Evolutionary conservation across 805 yeast species (phyloP).

Genomic region (Tetrapisispora pingtungensis): DNA sequence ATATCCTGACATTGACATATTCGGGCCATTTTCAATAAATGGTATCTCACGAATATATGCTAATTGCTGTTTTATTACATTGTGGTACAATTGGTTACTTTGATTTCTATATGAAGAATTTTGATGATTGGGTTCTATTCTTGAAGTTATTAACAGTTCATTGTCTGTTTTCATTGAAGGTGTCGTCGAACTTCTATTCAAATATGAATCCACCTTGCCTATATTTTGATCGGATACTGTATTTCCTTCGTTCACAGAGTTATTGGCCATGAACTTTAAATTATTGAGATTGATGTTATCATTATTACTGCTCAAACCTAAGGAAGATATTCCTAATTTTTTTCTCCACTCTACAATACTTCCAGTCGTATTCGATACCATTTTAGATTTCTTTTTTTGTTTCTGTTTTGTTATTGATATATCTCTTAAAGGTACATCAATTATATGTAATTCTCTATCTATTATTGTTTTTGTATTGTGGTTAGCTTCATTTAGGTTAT

Average conservation of each 20-base stretch:
- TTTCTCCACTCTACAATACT: slow-evolving; percentile 32
- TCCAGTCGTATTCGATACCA: slow-evolving; percentile 23
- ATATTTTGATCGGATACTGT: background rate
- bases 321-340: slow-evolving; percentile 22
- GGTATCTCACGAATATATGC: slow-evolving; percentile 22
- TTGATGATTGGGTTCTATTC: too few species aligned
- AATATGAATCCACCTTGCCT: background rate
- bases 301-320: background rate
- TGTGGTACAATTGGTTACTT: too few species aligned
- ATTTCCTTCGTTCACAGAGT: background rate
- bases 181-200: too few species aligned
- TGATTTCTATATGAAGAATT: background rate
- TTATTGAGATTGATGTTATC: background rate
- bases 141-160: background rate
- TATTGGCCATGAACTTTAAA: background rate
- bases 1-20: slow-evolving; percentile 17
- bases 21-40: slow-evolving; percentile 17
- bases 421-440: slow-evolving; percentile 22
- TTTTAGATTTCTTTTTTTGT: slow-evolving; percentile 18
- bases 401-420: slow-evolving; percentile 23
- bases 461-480: slow-evolving; percentile 12
- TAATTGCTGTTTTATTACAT: slow-evolving; percentile 21
- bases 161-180: too few species aligned
- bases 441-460: slow-evolving; percentile 20
- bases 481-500: background rate